Conservation (phyloP, 176 grass and related monocot species). For the Alopecurus myosuroides region DNA sequence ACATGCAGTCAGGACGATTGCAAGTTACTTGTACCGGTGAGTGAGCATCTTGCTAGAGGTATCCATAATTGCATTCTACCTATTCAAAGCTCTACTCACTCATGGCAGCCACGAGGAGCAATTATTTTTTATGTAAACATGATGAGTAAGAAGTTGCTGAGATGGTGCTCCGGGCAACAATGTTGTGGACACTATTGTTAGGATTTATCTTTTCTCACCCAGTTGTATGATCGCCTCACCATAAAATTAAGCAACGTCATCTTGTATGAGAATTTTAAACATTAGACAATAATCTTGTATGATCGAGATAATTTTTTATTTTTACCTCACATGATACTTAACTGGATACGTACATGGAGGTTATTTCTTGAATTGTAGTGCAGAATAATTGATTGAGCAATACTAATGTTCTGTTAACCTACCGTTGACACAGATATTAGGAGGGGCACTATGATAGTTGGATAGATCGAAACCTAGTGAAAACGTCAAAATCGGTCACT, state of each 20-base stretch:
- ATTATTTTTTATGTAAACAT: constrained; percentile 60
- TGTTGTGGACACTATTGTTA: not conserved
- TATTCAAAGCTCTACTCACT: constrained; percentile 76
- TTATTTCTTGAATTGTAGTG: constrained; percentile 2
- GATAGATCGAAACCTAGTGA: too few relatives aligned
- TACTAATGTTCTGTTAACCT: too few relatives aligned
- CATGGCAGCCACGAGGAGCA: constrained; percentile 47
- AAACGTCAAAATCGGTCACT: too few relatives aligned
- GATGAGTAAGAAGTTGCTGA: constrained; percentile 61
- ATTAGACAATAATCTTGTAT: too few relatives aligned
- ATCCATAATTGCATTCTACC: constrained; percentile 53
- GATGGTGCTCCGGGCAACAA: constrained; percentile 37
- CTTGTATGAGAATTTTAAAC: too few relatives aligned
- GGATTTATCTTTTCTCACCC: not conserved
- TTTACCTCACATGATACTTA: constrained; percentile 17
- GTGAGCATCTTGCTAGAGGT: constrained; percentile 49
- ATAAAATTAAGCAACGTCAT: too few relatives aligned
- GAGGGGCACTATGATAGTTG: too few relatives aligned
- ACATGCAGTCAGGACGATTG: constrained; percentile 47
- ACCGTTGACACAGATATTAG: too few relatives aligned
- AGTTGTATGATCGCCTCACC: not conserved
- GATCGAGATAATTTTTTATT: too few relatives aligned
- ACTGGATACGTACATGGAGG: constrained; percentile 1
- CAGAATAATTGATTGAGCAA: not conserved
- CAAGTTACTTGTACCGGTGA: constrained; percentile 67